Evolutionary conservation across 2,329 filamentous ascomycete genomes (phyloP).

Genomic region (Talaromyces sp.): DNA sequence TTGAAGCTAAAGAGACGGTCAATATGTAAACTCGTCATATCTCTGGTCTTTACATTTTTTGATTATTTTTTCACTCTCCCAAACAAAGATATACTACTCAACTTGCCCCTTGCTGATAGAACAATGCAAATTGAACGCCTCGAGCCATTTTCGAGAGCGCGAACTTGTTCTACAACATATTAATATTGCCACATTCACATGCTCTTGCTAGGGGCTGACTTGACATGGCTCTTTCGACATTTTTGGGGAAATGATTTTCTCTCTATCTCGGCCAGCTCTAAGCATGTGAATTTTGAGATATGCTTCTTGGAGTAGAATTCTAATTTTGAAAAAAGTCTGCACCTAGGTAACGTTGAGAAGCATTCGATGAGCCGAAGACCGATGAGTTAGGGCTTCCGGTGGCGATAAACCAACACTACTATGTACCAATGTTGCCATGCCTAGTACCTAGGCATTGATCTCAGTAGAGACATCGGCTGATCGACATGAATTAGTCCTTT

Average conservation of each 20-base stretch:
- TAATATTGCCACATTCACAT: not conserved
- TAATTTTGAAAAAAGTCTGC: not conserved
- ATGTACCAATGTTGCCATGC: not conserved
- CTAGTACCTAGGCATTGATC: not conserved
- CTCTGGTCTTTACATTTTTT: no score
- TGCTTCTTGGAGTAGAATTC: not conserved
- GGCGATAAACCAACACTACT: not conserved
- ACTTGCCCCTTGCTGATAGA: no score
- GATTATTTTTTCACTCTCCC: no score
- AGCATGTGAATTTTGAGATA: not conserved
- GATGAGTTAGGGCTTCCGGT: not conserved
- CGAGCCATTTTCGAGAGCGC: no score
- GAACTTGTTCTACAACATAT: no score
- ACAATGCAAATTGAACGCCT: no score
- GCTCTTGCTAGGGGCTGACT: not conserved
- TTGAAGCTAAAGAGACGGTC: no score
- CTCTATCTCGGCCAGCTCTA: not conserved
- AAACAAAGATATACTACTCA: no score
- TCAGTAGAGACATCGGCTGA: not conserved
- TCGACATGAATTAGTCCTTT: not conserved
- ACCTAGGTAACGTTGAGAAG: not conserved
- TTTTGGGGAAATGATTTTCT: not conserved
- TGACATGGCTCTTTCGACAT: not conserved
- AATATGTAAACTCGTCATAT: no score
- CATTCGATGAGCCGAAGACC: not conserved